A percentile compares a stretch with the other conserved stretches of the same genome.
Evolutionary conservation across 345 rosid species (phyloP).

Genomic region (Excoecaria agallocha): DNA sequence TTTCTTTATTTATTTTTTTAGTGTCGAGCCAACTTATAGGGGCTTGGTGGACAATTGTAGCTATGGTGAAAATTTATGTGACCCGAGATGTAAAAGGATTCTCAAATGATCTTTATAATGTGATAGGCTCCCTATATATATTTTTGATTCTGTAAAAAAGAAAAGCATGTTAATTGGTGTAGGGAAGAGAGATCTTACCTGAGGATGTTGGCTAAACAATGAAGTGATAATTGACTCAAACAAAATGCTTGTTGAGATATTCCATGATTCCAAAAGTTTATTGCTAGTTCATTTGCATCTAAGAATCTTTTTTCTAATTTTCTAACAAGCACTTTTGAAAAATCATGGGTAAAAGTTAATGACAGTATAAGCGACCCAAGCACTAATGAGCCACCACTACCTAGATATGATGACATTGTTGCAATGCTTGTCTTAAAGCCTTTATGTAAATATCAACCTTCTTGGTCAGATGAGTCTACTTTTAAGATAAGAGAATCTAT

Average conservation of each 20-base stretch:
- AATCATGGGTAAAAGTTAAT: slow-evolving; percentile 28
- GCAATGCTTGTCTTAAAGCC: slow-evolving; percentile 32
- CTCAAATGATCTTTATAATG: too few species aligned
- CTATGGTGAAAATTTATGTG: too few species aligned
- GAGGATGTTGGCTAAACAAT: too few species aligned
- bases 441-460: slow-evolving; percentile 39
- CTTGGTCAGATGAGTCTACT: slow-evolving; percentile 34
- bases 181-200: too few species aligned
- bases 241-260: slow-evolving; percentile 18
- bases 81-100: too few species aligned
- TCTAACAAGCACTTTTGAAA: slow-evolving; percentile 45
- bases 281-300: slow-evolving; percentile 22
- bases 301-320: slow-evolving; percentile 39
- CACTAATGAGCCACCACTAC: slow-evolving; percentile 60
- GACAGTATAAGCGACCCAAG: slow-evolving; percentile 37
- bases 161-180: too few species aligned
- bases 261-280: slow-evolving; percentile 30
- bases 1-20: too few species aligned
- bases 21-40: too few species aligned
- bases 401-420: slow-evolving; percentile 53
- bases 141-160: too few species aligned
- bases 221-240: slow-evolving; percentile 28
- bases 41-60: too few species aligned
- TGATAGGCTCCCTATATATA: too few species aligned
- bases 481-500: slow-evolving; percentile 54